A percentile compares a stretch with the other conserved stretches of the same genome.
phyloP scores from a whole-genome alignment of 768 basidiomycete species.

The Termitomyces sp. region DNA sequence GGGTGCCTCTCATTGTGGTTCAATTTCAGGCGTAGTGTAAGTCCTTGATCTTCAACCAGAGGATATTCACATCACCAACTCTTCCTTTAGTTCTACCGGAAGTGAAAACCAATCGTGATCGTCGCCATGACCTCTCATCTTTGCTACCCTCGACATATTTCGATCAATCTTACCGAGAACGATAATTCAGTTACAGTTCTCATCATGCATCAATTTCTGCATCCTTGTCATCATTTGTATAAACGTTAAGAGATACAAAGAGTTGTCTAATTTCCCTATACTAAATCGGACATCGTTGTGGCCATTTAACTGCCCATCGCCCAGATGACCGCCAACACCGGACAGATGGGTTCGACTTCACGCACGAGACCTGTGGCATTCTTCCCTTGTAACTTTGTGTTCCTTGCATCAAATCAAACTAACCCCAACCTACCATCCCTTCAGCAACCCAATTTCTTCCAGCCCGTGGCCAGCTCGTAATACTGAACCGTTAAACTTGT shows the following conservation, averaged over 20 bases:
- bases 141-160: neutral
- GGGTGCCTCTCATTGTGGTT: constrained; percentile 96
- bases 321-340: neutral
- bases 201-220: neutral
- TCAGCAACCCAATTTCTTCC: neutral
- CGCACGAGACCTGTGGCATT: too few relatives aligned
- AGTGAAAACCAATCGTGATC: constrained; percentile 34
- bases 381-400: neutral
- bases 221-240: neutral
- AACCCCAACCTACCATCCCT: neutral
- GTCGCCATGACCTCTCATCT: neutral
- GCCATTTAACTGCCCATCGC: neutral
- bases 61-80: constrained; percentile 4
- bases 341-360: neutral
- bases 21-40: constrained; percentile 90
- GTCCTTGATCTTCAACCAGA: constrained; percentile 23
- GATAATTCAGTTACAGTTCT: neutral
- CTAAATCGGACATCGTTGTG: neutral
- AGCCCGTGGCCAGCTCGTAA: neutral
- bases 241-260: neutral
- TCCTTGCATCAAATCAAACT: neutral
- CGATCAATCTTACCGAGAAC: neutral
- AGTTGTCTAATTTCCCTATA: neutral
- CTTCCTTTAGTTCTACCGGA: constrained; percentile 69
- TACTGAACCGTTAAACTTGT: neutral